A percentile compares a stretch with the other conserved stretches of the same genome.
Conservation (phyloP, 2,329 filamentous ascomycete genomes). For the Cryphonectria radicalis region DNA sequence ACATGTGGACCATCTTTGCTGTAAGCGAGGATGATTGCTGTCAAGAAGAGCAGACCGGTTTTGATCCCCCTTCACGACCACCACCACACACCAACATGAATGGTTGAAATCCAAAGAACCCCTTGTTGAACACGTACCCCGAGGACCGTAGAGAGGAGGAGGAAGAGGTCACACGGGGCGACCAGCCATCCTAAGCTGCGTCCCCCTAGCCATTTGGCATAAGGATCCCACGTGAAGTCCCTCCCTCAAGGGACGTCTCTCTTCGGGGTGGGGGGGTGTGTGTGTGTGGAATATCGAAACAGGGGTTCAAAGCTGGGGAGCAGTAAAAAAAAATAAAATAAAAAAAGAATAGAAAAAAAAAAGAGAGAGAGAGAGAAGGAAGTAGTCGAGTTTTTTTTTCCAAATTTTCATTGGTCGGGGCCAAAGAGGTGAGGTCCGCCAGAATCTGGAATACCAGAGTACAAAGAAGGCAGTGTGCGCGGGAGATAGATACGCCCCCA, state of each 20-base stretch:
- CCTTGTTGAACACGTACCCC: constrained; percentile 14
- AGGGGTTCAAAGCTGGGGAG: constrained; percentile 7
- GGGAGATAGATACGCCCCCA: constrained; percentile 26
- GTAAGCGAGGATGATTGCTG: constrained; percentile 23
- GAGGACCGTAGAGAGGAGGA: constrained; percentile 9
- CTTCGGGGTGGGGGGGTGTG: too few relatives aligned
- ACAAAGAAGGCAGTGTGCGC: constrained; percentile 10
- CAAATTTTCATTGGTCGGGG: constrained; percentile 26
- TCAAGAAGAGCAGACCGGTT: constrained; percentile 22
- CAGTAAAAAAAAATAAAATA: neutral
- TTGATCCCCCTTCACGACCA: constrained; percentile 18
- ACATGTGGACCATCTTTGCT: constrained; percentile 16
- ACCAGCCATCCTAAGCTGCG: constrained; percentile 23
- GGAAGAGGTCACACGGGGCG: constrained; percentile 13
- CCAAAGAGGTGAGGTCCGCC: constrained; percentile 4
- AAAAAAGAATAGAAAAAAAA: too few relatives aligned
- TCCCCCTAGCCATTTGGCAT: constrained; percentile 20
- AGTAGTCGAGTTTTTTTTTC: constrained; percentile 17
- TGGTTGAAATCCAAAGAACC: constrained; percentile 6
- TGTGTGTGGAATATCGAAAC: constrained; percentile 4
- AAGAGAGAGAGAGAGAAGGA: neutral
- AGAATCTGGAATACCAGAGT: neutral
- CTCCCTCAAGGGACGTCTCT: neutral
- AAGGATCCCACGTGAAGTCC: constrained; percentile 27
- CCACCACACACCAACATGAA: neutral